Base-by-base conservation (phyloP, 352 stramenopile genomes). In the Phytophthora idaei region DNA sequence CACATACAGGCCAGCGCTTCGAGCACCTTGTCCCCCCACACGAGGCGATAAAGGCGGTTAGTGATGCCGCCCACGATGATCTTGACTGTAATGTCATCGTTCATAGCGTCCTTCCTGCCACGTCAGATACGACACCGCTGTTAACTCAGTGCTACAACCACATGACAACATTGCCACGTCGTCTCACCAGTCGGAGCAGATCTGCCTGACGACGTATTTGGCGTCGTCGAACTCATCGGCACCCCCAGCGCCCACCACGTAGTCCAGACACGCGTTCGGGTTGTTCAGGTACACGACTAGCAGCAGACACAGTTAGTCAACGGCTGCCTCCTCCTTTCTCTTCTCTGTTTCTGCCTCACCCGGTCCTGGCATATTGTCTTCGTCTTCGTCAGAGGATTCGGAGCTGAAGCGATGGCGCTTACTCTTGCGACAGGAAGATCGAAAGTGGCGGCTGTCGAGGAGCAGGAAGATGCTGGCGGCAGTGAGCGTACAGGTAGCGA, bases 1-100 rank as follows among this genome's bases (percentile, higher is more conserved):
- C 15, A 6, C 11, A 42, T 5, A 50, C 15, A 15, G 8, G 17
- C 1, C 25, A 12, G 4, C 10, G 14, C 15, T 57, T 36, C 6
- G 53, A 67, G 56, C 57, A 85, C 78, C 68, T 87, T 74, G 51
- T 89, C 83, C 17, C 77, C 51, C 73, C 78, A 94, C 25, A 78
- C 74, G 56, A 98, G 76, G 21, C 89, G 88, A 78, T 96, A 98
- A 25, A 98, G 85, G 58, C 89, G 82, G 67, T 98, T 98, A 12
- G 94, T 98, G 75, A 98, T 98, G 46, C 94, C 94, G 45, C 94
- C 94, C 46, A 82, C 81, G 49, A 94, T 90, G 69, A 94, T 92
- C 64, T 93, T 94, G 72, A 96, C 81, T 7, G 63, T 71, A 50
- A 96, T 95, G 34, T 93, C 73, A 27, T 86, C 75, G 31, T 81